Evolutionary conservation across 768 basidiomycete species (phyloP), one percentile per base, ranked within the genome.

Genomic region (Lepiota subincarnata): DNA sequence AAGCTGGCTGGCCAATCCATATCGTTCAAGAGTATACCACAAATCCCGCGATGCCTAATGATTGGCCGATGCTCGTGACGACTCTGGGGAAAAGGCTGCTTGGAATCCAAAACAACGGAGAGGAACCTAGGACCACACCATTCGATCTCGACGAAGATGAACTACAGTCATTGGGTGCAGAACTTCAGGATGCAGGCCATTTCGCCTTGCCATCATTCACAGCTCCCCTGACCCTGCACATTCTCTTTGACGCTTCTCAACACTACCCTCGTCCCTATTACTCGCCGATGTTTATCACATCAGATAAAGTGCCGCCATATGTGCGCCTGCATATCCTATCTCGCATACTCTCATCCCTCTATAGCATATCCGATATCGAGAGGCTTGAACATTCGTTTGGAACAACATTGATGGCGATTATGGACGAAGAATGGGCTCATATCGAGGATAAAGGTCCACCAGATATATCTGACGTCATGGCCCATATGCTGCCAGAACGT

Each of bases 311-410:
- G 3, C 81, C 94, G 0, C 79, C 91, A 1, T 96, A 96, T 66
- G 73, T 95, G 51, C 84, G 91, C 18, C 78, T 96, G 3, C 85
- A 95, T 62, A 77, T 97, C n/a, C 76, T 91, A 31, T 78, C 84
- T 3, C 71, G 72, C 20, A 71, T 93, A 16, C 72, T 93, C n/a
- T 49, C 65, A 4, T 79, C 76, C 8, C 77, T 88, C 66, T 70
- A 79, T 48, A 68, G 68, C 5, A 74, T 73, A 2, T 73, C 77
- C 18, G 80, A 89, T 37, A 64, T 84, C 12, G 24, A 46, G n/a
- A 80, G 85, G 53, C 66, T 75, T 0, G 87, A 82, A 0, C 84
- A 89, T 62, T 85, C 88, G 1, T 83, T 93, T 53, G 77, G 86
- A 44, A 84, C 89, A 68, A 81, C 81, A 11, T 70, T 79, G 4